These are phyloP conservation scores for Leccinum subgranulosum DNA, from an alignment of 768 basidiomycete genomes.

Conservation along the genomic window DNA sequence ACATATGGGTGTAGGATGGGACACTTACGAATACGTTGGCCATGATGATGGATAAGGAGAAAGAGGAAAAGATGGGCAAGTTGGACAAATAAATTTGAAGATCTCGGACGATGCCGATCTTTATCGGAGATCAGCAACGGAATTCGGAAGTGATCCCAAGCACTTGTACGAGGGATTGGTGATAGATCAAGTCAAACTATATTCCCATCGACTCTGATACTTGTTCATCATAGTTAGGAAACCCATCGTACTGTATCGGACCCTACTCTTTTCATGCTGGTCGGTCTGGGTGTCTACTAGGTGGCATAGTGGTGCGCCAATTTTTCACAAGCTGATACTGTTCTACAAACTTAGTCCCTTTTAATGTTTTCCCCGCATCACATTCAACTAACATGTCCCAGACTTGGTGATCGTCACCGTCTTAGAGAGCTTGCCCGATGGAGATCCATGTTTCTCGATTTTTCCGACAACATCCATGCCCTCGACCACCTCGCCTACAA, in stretches of 20 bases:
- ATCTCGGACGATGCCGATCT: conserved; percentile 11
- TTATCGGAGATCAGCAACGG: conserved; percentile 1
- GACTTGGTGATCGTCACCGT: background rate
- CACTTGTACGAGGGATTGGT: no score
- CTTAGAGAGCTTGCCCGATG: background rate
- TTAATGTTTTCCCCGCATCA: background rate
- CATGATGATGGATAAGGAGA: conserved; percentile 5
- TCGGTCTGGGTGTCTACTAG: background rate
- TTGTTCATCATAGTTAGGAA: background rate
- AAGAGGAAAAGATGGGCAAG: background rate
- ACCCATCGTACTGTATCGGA: background rate
- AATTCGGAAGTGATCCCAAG: background rate
- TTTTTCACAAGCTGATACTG: background rate
- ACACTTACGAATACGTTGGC: conserved; percentile 9
- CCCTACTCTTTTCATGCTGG: background rate
- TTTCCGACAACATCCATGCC: background rate
- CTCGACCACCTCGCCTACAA: conserved; percentile 12
- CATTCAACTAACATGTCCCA: background rate
- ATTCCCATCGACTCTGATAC: background rate
- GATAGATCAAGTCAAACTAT: no score
- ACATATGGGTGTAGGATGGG: background rate
- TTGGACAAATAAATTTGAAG: background rate
- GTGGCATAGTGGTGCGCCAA: background rate
- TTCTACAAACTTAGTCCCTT: background rate
- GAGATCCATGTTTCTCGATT: background rate